Percentiles rank a stretch among this genome's conserved stretches.
Conservation (phyloP, 2,329 filamentous ascomycete genomes). For the Fusarium zealandicum region DNA sequence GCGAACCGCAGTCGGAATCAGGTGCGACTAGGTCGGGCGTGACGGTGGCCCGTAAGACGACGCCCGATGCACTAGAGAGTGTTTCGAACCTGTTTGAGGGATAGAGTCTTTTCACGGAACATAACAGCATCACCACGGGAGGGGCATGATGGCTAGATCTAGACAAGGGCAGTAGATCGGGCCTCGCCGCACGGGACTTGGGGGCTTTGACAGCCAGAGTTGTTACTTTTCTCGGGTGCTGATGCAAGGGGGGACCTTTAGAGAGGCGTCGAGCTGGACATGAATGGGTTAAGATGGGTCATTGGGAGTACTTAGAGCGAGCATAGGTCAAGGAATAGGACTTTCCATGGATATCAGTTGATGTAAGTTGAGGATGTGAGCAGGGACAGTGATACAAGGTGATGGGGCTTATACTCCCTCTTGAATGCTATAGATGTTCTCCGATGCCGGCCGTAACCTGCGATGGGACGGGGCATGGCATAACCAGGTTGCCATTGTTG, state of each 20-base stretch:
- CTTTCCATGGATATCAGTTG: constrained; percentile 4
- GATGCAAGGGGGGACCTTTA: constrained; percentile 14
- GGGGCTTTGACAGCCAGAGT: constrained; percentile 2
- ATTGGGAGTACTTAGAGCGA: constrained; percentile 36
- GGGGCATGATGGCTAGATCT: neutral
- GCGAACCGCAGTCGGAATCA: constrained; percentile 49
- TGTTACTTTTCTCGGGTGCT: constrained; percentile 5
- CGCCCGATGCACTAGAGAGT: constrained; percentile 61
- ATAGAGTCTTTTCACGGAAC: constrained; percentile 16
- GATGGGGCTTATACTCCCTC: no score
- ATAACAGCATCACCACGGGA: neutral
- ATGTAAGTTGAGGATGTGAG: no score
- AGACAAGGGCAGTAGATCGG: constrained; percentile 5
- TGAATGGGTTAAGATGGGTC: constrained; percentile 15
- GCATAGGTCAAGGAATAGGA: constrained; percentile 24
- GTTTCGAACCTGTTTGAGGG: constrained; percentile 60
- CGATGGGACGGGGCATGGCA: no score
- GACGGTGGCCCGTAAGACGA: constrained; percentile 45
- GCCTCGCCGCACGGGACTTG: neutral
- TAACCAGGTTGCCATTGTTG: no score
- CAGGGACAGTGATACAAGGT: no score
- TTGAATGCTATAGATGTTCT: no score
- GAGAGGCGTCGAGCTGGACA: constrained; percentile 22
- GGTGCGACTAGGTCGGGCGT: constrained; percentile 42
- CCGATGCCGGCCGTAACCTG: no score